Conservation (phyloP, 2,329 filamentous ascomycete genomes). For the Colletotrichum caudatum region DNA sequence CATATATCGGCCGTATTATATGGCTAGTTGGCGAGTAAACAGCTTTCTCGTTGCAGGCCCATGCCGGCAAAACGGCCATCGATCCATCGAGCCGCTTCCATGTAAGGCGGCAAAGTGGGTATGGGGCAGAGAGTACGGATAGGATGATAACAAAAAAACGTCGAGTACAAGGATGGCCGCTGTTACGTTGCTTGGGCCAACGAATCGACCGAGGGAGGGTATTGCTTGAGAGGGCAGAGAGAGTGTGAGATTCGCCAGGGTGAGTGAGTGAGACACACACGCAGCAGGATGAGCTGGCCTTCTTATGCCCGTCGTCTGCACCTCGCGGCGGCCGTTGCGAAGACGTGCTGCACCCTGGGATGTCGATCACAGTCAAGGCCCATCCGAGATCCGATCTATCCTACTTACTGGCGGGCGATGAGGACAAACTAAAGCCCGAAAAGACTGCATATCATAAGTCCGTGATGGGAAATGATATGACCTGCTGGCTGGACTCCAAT, state of each 20-base stretch:
- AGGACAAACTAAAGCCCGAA: neutral
- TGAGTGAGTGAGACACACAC: conserved; percentile 1
- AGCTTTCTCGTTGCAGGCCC: neutral
- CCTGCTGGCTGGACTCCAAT: neutral
- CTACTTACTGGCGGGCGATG: neutral
- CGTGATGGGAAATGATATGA: conserved; percentile 18
- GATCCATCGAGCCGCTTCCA: neutral
- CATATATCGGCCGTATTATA: conserved; percentile 14
- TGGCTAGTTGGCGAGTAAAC: conserved; percentile 17
- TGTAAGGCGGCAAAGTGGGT: neutral
- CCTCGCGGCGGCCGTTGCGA: neutral
- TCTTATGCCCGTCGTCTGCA: neutral
- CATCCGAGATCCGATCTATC: conserved; percentile 29
- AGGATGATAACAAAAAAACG: neutral
- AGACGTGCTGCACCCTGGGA: neutral
- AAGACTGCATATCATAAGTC: conserved; percentile 15
- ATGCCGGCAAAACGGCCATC: neutral
- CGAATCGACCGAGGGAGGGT: neutral
- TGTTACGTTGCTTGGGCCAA: conserved; percentile 1
- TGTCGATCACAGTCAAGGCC: conserved; percentile 4
- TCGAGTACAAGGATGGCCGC: conserved; percentile 6
- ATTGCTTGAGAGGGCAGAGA: neutral
- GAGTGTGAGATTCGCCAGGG: neutral
- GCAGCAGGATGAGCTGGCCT: conserved; percentile 1
- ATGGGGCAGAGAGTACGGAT: neutral